Percentiles rank a stretch among this genome's conserved stretches.
Evolutionary conservation across 2,329 filamentous ascomycete genomes (phyloP).

Genomic region (Beauveria australis): DNA sequence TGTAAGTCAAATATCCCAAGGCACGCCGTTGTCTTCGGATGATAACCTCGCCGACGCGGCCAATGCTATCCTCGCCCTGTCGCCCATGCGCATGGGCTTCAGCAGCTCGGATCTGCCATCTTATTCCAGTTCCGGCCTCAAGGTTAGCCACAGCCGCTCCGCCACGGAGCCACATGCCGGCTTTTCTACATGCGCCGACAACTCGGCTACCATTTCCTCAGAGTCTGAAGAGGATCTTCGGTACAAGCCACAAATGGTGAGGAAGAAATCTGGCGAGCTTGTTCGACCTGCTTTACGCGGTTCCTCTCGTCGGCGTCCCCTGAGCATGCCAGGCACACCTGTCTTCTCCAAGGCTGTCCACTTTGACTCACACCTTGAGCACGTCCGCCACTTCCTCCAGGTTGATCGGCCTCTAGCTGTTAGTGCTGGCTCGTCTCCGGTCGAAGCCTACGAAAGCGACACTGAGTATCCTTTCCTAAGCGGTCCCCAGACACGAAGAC

Average conservation of each 20-base stretch:
- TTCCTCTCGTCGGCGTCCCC: slow-evolving; percentile 71
- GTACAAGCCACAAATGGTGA: slow-evolving; percentile 81
- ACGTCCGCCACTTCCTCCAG: slow-evolving; percentile 91
- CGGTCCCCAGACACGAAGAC: slow-evolving; percentile 36
- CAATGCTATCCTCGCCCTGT: slow-evolving; percentile 1
- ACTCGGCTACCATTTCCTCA: slow-evolving; percentile 45
- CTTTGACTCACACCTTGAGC: slow-evolving; percentile 93
- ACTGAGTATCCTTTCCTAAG: slow-evolving; percentile 76
- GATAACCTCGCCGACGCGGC: slow-evolving; percentile 41
- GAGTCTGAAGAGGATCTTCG: slow-evolving; percentile 52
- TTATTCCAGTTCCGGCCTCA: slow-evolving; percentile 30
- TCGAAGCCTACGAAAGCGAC: slow-evolving; percentile 80
- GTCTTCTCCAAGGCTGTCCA: slow-evolving; percentile 97
- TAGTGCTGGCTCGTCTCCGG: slow-evolving; percentile 86
- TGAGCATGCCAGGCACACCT: slow-evolving; percentile 94
- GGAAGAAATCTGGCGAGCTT: slow-evolving; percentile 96
- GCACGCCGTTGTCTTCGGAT: slow-evolving; percentile 36
- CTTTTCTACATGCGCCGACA: slow-evolving; percentile 37
- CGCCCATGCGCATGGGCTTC: slow-evolving; percentile 36
- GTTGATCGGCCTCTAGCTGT: slow-evolving; percentile 93
- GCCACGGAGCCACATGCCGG: slow-evolving; percentile 46
- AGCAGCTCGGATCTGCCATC: slow-evolving; percentile 38
- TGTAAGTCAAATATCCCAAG: slow-evolving; percentile 64
- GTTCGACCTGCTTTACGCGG: slow-evolving; percentile 85
- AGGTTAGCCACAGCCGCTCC: slow-evolving; percentile 39